Percentiles rank a stretch among this genome's conserved stretches.
phyloP scores from a whole-genome alignment of 192 early-diverging fungal species.

The Dissophora ornata region DNA sequence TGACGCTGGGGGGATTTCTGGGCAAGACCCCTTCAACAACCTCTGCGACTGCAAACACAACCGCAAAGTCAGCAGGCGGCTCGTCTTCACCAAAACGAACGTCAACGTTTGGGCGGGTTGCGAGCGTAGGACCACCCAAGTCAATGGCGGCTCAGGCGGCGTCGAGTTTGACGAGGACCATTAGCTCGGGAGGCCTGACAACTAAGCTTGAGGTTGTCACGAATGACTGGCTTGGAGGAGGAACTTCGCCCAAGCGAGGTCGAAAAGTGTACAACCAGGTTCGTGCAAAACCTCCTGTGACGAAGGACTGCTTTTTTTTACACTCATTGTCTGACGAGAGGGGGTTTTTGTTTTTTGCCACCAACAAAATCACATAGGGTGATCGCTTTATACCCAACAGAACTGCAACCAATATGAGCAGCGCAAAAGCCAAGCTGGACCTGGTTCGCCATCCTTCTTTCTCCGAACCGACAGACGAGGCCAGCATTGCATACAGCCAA shows the following conservation, averaged over 20 bases:
- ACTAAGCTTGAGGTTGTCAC: constrained; percentile 50
- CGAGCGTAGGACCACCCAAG: constrained; percentile 16
- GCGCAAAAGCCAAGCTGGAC: constrained; percentile 45
- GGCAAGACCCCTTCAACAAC: too few relatives aligned
- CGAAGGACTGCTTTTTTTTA: too few relatives aligned
- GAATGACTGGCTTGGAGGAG: constrained; percentile 43
- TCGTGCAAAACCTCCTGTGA: too few relatives aligned
- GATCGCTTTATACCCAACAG: constrained; percentile 94
- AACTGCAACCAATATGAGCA: constrained; percentile 80
- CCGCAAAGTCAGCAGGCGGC: too few relatives aligned
- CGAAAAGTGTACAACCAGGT: constrained; percentile 29
- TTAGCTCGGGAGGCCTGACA: constrained; percentile 25
- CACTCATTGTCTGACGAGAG: too few relatives aligned
- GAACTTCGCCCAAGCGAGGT: constrained; percentile 35
- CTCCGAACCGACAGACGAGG: constrained; percentile 51
- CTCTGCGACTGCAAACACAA: too few relatives aligned
- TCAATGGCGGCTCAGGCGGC: constrained; percentile 23
- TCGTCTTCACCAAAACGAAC: not conserved
- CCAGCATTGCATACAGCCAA: constrained; percentile 64
- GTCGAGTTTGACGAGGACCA: constrained; percentile 25
- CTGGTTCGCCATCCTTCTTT: constrained; percentile 53
- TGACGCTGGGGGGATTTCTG: too few relatives aligned
- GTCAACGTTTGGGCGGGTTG: constrained; percentile 6
- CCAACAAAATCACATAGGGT: constrained; percentile 54
- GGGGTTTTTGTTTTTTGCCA: not conserved